A percentile compares a stretch with the other conserved stretches of the same genome.
phyloP scores from a whole-genome alignment of 164 flowering plant genomes.

The Nelumbo lutea region DNA sequence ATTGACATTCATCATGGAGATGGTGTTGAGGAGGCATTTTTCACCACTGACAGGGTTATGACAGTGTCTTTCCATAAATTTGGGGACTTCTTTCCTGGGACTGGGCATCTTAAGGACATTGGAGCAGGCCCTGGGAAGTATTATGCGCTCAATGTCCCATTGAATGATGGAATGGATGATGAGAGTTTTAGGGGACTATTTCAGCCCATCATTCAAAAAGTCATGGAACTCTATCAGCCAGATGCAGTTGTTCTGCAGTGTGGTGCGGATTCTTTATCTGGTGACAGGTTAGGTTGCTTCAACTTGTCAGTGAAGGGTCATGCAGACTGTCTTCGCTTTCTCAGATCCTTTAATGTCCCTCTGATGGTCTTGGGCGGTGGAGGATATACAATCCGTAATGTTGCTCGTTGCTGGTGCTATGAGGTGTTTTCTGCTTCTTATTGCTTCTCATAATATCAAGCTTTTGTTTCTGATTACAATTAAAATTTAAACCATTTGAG shows the following conservation, averaged over 20 bases:
- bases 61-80: background rate
- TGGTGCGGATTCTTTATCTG: background rate
- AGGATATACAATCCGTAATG: constrained; percentile 56
- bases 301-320: constrained; percentile 56
- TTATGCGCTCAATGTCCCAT: background rate
- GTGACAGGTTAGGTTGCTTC: background rate
- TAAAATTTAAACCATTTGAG: too few species aligned
- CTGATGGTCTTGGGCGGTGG: constrained; percentile 52
- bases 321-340: constrained; percentile 46
- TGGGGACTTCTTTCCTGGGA: background rate
- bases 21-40: background rate
- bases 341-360: constrained; percentile 61
- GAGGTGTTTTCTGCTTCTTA: constrained; percentile 27
- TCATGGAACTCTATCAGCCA: background rate
- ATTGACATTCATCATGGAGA: background rate
- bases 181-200: background rate
- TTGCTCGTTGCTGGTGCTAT: constrained; percentile 64
- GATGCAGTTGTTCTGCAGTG: background rate
- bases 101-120: background rate
- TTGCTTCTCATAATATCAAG: background rate
- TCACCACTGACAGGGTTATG: background rate
- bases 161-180: background rate
- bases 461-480: too few species aligned
- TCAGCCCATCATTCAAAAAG: background rate
- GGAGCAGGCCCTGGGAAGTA: background rate